A percentile compares a stretch with the other conserved stretches of the same genome.
Conservation (phyloP, 345 rosid species). For the Balakata baccata region DNA sequence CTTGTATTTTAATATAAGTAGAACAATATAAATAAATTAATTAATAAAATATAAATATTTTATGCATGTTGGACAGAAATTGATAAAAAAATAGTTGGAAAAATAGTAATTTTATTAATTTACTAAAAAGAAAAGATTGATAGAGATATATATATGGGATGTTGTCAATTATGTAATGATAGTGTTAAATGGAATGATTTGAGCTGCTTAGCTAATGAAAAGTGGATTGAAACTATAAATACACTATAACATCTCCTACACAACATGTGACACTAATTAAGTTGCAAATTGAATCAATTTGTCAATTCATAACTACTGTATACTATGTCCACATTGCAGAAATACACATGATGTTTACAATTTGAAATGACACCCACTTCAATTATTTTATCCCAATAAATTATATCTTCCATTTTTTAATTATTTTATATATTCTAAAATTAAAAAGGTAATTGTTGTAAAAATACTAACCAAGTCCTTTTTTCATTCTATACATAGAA, state of each 20-base stretch:
- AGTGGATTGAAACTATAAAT: not conserved
- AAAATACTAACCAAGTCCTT: too few species aligned
- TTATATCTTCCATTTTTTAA: too few species aligned
- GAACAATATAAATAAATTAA: too few species aligned
- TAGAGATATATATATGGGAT: not conserved
- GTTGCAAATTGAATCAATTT: not conserved
- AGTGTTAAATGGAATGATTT: not conserved
- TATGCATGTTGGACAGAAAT: too few species aligned
- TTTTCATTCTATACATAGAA: too few species aligned
- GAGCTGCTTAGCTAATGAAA: slow-evolving; percentile 4
- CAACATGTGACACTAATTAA: not conserved
- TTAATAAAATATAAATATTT: too few species aligned
- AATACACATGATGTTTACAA: not conserved
- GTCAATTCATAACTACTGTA: not conserved
- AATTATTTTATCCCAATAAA: not conserved
- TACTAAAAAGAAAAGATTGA: not conserved
- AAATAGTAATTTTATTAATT: too few species aligned
- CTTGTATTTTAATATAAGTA: too few species aligned
- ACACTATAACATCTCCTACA: not conserved
- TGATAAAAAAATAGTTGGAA: too few species aligned
- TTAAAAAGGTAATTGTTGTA: too few species aligned
- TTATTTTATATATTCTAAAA: too few species aligned
- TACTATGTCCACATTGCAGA: not conserved
- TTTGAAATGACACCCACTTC: not conserved
- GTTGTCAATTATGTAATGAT: slow-evolving; percentile 3